Evolutionary conservation across 768 basidiomycete genomes (phyloP).

Genomic region (Inosperma sp.): DNA sequence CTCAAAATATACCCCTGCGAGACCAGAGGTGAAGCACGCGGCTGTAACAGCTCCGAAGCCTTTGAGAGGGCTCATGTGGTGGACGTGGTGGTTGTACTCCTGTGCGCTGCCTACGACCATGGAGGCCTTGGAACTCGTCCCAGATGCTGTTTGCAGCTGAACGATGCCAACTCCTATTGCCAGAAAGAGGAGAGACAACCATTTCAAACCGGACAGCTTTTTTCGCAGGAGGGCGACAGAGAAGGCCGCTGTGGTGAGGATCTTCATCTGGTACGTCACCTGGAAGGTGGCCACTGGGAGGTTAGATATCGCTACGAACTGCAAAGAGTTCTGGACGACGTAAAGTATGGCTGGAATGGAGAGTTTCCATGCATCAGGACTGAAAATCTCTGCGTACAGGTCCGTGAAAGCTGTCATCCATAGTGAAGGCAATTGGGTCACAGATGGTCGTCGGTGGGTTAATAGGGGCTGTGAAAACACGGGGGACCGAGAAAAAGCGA

Average conservation of each 20-base stretch:
- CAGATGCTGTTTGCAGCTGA: slow-evolving; percentile 73
- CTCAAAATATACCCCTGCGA: slow-evolving; percentile 98
- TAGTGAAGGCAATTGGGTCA: slow-evolving; percentile 38
- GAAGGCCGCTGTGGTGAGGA: slow-evolving; percentile 92
- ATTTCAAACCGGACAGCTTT: slow-evolving; percentile 68
- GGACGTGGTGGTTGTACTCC: slow-evolving; percentile 63
- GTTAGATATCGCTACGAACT: slow-evolving; percentile 94
- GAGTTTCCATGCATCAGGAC: slow-evolving; percentile 94
- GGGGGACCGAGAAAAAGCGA: slow-evolving; percentile 60
- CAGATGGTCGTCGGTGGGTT: slow-evolving; percentile 31
- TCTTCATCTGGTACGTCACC: slow-evolving; percentile 98
- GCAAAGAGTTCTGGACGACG: slow-evolving; percentile 93
- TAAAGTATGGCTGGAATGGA: slow-evolving; percentile 95
- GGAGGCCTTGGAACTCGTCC: slow-evolving; percentile 22
- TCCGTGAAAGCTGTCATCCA: slow-evolving; percentile 49
- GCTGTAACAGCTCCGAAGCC: slow-evolving; percentile 89
- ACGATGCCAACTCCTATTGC: slow-evolving; percentile 93
- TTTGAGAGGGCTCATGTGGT: slow-evolving; percentile 78
- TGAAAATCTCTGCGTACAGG: slow-evolving; percentile 73
- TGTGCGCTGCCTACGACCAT: slow-evolving; percentile 59
- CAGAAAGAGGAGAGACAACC: slow-evolving; percentile 83
- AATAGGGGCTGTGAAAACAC: slow-evolving; percentile 23
- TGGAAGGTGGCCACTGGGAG: slow-evolving; percentile 97
- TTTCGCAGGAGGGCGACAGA: slow-evolving; percentile 80
- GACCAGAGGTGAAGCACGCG: slow-evolving; percentile 93